Conservation (phyloP, 2,329 filamentous ascomycete species). For the Rosellinia necatrix region DNA sequence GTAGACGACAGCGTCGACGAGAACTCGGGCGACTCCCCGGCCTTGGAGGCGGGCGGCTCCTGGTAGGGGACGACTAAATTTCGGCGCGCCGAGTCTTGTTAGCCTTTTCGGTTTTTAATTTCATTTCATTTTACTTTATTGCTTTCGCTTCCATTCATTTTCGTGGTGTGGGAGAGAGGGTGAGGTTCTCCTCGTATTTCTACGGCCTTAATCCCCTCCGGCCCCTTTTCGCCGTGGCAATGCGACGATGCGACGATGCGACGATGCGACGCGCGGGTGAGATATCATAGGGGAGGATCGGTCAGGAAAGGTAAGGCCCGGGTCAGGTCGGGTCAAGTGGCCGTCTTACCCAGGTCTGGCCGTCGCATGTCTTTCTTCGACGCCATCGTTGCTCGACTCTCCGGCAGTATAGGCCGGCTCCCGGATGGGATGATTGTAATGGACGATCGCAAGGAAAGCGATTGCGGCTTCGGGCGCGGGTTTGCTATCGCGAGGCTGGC, state of each 20-base stretch:
- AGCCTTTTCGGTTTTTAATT: not conserved
- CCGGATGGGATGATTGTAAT: not conserved
- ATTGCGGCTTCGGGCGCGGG: not conserved
- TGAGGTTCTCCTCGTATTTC: no score
- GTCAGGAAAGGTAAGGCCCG: constrained; percentile 39
- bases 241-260: not conserved
- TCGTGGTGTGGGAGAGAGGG: no score
- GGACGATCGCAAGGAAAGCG: not conserved
- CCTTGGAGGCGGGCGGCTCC: constrained; percentile 67
- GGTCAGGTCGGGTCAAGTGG: constrained; percentile 33
- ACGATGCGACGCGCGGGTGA: constrained; percentile 14
- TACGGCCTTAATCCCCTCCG: no score
- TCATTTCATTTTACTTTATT: not conserved
- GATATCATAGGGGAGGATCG: no score
- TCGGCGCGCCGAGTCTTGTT: constrained; percentile 1
- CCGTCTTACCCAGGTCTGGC: constrained; percentile 68
- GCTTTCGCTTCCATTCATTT: not conserved
- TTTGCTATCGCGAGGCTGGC: not conserved
- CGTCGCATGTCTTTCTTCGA: constrained; percentile 78
- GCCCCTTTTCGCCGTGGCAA: not conserved
- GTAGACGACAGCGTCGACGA: constrained; percentile 74
- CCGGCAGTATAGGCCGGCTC: not conserved
- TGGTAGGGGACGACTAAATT: constrained; percentile 87
- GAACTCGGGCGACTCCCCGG: constrained; percentile 68
- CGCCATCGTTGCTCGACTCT: constrained; percentile 50